Evolutionary conservation across 1,284 basidiomycete genomes (phyloP), one percentile per base, ranked within the genome.

Genomic region (Termitomyces sp.): DNA sequence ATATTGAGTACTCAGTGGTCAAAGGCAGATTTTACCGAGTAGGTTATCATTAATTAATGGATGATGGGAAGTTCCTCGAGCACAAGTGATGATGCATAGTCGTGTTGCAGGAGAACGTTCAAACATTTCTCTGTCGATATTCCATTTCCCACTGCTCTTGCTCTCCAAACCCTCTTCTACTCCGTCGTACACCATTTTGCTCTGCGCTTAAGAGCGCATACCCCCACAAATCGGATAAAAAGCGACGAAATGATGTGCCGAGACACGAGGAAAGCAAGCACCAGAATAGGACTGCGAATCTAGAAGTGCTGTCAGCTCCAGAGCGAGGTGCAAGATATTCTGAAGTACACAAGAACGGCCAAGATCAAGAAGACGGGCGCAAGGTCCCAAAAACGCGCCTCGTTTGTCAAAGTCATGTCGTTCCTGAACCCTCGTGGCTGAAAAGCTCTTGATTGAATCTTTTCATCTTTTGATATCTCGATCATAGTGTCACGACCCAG

Each of bases 181-280:
- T 67, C 54, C 71, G 59, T 46, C 62, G 61, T 13, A 61, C 62
- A 52, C 58, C 58, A 45, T 41, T 46, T 15, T 59, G 47, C 52
- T 65, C 63, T 5, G 73, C 66, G 51, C 70, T 73, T 30, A 72
- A 58, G 5, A 71, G 54, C 12, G 64, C 61, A 33, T 73, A 73
- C 42, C 79, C 69, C 81, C 80, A 83, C 17, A 81, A 61, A 42
- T 74, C 73, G 26, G 71, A 68, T 31, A 81, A 54, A 15, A 70
- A 64, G 26, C 68, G 69, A 41, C 73, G 67, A 39, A 83, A 67
- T 2, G 81, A 70, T 8, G 69, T 70, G 24, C 85, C 84, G 57
- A 86, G 64, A 69, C 85, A 86, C 4, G 83, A 85, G 34, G 83
- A 85, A 50, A 86, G 67, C 54, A 86, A 68, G 63, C 85, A 87